Conservation (phyloP, 2,329 filamentous ascomycete genomes). For the Aspergillus clavatus region DNA sequence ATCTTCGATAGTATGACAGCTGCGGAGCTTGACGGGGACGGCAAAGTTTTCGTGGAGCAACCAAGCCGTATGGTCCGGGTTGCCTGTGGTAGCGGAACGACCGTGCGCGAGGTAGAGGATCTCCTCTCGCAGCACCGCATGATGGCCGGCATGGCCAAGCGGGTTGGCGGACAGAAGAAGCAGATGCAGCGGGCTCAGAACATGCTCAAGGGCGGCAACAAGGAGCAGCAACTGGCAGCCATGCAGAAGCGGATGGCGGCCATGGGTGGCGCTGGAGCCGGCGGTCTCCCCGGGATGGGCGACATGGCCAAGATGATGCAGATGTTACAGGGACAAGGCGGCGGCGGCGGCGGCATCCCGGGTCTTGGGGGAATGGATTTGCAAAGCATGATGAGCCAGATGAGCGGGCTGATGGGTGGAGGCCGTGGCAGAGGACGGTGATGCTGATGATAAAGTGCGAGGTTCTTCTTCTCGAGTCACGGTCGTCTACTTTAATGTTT, state of each 20-base stretch:
- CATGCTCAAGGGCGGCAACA: slow-evolving; percentile 85
- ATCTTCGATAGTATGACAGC: slow-evolving; percentile 98
- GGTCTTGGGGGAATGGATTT: slow-evolving; percentile 54
- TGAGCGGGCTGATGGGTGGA: slow-evolving; percentile 58
- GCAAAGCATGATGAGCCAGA: slow-evolving; percentile 71
- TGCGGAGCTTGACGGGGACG: slow-evolving; percentile 91
- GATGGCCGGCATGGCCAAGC: slow-evolving; percentile 99
- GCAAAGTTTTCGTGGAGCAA: slow-evolving; percentile 88
- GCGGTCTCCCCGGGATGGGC: slow-evolving; percentile 61
- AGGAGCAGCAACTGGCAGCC: slow-evolving; percentile 86
- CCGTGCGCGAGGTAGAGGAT: slow-evolving; percentile 89
- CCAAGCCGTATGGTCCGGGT: slow-evolving; percentile 90
- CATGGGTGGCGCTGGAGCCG: slow-evolving; percentile 73
- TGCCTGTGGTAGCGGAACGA: slow-evolving; percentile 83
- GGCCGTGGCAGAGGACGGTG: slow-evolving; percentile 32
- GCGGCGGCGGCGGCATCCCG: slow-evolving; percentile 63
- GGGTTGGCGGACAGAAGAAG: slow-evolving; percentile 96
- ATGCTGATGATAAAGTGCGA: neutral
- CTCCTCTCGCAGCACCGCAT: slow-evolving; percentile 95
- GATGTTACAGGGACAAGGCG: slow-evolving; percentile 77
- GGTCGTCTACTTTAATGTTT: neutral
- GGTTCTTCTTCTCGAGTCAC: neutral
- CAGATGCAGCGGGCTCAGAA: slow-evolving; percentile 93
- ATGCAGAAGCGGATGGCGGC: slow-evolving; percentile 95
- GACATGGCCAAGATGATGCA: slow-evolving; percentile 94